Percentiles rank a stretch among this genome's conserved stretches.
Conservation (phyloP, 371 early-diverging fungal species). For the Haplosporangium sp. region DNA sequence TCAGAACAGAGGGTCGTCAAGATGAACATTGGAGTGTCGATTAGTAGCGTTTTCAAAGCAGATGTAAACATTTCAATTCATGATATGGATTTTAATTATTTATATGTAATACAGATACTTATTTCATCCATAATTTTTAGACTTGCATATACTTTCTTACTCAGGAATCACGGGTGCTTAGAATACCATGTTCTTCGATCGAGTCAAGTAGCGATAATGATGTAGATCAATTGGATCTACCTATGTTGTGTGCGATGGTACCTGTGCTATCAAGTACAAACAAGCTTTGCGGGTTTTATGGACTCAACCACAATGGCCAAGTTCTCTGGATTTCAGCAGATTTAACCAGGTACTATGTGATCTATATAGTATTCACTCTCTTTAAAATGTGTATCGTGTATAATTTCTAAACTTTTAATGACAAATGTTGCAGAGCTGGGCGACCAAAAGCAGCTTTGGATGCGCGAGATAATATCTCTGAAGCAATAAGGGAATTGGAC, state of each 20-base stretch:
- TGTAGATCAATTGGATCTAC: slow-evolving; percentile 19
- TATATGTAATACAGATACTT: too few species aligned
- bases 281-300: slow-evolving; percentile 17
- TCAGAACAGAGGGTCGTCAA: neutral
- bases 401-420: neutral
- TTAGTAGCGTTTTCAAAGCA: neutral
- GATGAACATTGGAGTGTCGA: neutral
- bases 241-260: slow-evolving; percentile 7
- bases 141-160: slow-evolving; percentile 10
- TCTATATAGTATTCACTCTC: neutral
- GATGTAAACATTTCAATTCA: neutral
- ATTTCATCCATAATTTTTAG: neutral
- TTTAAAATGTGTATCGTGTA: neutral
- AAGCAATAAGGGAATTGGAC: slow-evolving; percentile 17
- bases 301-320: slow-evolving; percentile 21
- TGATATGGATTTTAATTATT: neutral
- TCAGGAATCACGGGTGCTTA: slow-evolving; percentile 4
- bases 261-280: neutral
- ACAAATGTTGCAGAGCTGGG: slow-evolving; percentile 1
- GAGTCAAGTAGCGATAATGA: neutral
- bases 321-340: slow-evolving; percentile 19
- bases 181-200: neutral
- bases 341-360: slow-evolving; percentile 4
- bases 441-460: neutral
- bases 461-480: slow-evolving; percentile 13